phyloP scores from a whole-genome alignment of 371 early-diverging fungal genomes.

The Mucor circinelloides region DNA sequence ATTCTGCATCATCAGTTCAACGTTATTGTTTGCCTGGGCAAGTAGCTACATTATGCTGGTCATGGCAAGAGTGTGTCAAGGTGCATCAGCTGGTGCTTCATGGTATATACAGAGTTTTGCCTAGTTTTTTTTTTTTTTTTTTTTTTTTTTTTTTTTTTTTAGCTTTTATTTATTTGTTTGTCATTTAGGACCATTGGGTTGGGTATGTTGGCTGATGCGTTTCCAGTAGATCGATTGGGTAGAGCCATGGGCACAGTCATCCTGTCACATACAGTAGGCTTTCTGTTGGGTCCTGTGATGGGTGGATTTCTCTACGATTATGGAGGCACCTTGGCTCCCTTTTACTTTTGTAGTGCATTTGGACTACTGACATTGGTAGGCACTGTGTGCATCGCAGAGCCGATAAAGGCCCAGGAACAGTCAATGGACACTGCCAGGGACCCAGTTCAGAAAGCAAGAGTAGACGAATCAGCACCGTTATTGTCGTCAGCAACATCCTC shows the following conservation, averaged over 20 bases:
- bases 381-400: slow-evolving; percentile 51
- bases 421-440: background rate
- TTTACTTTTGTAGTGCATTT: slow-evolving; percentile 62
- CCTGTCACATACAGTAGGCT: slow-evolving; percentile 15
- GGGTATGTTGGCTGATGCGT: slow-evolving; percentile 72
- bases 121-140: background rate
- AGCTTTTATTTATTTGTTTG: background rate
- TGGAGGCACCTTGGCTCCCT: slow-evolving; percentile 62
- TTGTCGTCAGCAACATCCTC: background rate
- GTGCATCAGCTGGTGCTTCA: slow-evolving; percentile 67
- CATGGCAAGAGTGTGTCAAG: slow-evolving; percentile 68
- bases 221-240: slow-evolving; percentile 59
- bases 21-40: slow-evolving; percentile 61
- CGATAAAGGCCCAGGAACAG: slow-evolving; percentile 21
- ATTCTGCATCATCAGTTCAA: slow-evolving; percentile 53
- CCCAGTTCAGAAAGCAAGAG: background rate
- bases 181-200: slow-evolving; percentile 56
- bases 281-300: slow-evolving; percentile 65
- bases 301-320: slow-evolving; percentile 69
- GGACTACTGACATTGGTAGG: slow-evolving; percentile 59
- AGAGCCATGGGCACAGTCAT: slow-evolving; percentile 63
- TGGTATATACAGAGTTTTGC: slow-evolving; percentile 49
- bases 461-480: background rate
- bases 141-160: background rate
- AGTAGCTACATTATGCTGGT: slow-evolving; percentile 60